Evolutionary conservation across 2,329 filamentous ascomycete genomes (phyloP).

Genomic region (Pseudogymnoascus sp.): DNA sequence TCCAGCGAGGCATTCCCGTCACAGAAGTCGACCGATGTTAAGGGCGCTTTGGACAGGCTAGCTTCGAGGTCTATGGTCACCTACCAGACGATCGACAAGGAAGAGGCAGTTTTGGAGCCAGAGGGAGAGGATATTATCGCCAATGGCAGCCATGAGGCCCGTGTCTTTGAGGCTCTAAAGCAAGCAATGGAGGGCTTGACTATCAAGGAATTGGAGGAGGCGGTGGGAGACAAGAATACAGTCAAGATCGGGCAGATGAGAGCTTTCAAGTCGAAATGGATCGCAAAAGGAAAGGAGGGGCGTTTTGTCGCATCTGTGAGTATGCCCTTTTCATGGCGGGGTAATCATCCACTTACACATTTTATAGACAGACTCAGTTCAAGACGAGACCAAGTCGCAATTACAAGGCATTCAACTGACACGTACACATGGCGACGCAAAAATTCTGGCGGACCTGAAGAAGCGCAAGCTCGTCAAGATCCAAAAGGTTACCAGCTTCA

Average conservation of each 20-base stretch:
- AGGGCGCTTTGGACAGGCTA: conserved; percentile 81
- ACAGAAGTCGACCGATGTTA: conserved; percentile 59
- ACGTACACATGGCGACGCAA: conserved; percentile 61
- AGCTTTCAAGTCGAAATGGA: conserved; percentile 78
- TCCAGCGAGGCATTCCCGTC: conserved; percentile 63
- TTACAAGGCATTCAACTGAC: conserved; percentile 65
- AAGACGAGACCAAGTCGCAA: conserved; percentile 69
- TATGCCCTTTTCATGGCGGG: conserved; percentile 10
- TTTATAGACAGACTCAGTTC: conserved; percentile 59
- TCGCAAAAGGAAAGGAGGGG: conserved; percentile 51
- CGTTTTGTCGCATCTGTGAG: conserved; percentile 46
- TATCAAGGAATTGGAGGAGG: conserved; percentile 62
- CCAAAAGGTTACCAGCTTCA: conserved; percentile 80
- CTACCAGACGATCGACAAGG: conserved; percentile 74
- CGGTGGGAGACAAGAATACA: conserved; percentile 63
- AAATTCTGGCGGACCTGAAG: conserved; percentile 71
- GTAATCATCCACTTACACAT: conserved; percentile 11
- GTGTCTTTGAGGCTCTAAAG: conserved; percentile 68
- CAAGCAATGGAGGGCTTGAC: conserved; percentile 71
- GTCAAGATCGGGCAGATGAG: conserved; percentile 86
- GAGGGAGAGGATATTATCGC: conserved; percentile 65
- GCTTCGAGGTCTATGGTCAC: conserved; percentile 76
- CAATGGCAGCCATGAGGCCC: conserved; percentile 74
- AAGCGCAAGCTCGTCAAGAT: conserved; percentile 84
- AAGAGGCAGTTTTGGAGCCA: conserved; percentile 66